Percentiles rank a stretch among this genome's conserved stretches.
Evolutionary conservation across 2,329 filamentous ascomycete species (phyloP).

Genomic region (Fusarium sp.): DNA sequence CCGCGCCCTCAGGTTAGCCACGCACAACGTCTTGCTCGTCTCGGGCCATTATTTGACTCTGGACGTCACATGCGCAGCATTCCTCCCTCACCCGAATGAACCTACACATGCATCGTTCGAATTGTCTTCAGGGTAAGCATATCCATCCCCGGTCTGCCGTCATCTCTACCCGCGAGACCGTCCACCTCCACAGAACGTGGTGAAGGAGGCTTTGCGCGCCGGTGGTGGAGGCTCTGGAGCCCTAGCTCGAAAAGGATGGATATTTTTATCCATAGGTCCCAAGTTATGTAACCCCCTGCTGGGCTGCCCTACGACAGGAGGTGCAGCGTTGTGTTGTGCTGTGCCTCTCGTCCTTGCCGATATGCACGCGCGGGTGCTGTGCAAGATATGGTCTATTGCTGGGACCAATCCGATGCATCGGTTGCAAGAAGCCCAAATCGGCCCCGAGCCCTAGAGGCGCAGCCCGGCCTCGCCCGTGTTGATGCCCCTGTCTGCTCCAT

Average conservation of each 20-base stretch:
- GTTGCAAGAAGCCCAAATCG: slow-evolving; percentile 40
- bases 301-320: slow-evolving; percentile 15
- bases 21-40: slow-evolving; percentile 4
- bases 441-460: slow-evolving; percentile 44
- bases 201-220: slow-evolving; percentile 33
- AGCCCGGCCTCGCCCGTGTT: slow-evolving; percentile 45
- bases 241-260: slow-evolving; percentile 28
- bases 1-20: background rate
- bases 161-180: slow-evolving; percentile 33
- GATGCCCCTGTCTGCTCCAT: slow-evolving; percentile 24
- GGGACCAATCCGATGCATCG: slow-evolving; percentile 44
- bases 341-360: slow-evolving; percentile 29
- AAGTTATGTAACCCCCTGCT: slow-evolving; percentile 32
- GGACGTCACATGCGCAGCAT: slow-evolving; percentile 40
- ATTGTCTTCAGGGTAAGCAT: slow-evolving; percentile 31
- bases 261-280: slow-evolving; percentile 46
- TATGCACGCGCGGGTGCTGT: slow-evolving; percentile 22
- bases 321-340: slow-evolving; percentile 35
- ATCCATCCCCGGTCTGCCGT: slow-evolving; percentile 29
- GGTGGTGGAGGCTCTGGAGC: slow-evolving; percentile 39
- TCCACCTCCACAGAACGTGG: slow-evolving; percentile 28
- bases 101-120: slow-evolving; percentile 28
- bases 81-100: slow-evolving; percentile 34
- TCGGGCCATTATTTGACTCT: background rate
- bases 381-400: slow-evolving; percentile 16